These are phyloP conservation scores for Paecilomyces sp. DNA, from an alignment of 2,329 filamentous ascomycete species.

Conservation along the genomic window DNA sequence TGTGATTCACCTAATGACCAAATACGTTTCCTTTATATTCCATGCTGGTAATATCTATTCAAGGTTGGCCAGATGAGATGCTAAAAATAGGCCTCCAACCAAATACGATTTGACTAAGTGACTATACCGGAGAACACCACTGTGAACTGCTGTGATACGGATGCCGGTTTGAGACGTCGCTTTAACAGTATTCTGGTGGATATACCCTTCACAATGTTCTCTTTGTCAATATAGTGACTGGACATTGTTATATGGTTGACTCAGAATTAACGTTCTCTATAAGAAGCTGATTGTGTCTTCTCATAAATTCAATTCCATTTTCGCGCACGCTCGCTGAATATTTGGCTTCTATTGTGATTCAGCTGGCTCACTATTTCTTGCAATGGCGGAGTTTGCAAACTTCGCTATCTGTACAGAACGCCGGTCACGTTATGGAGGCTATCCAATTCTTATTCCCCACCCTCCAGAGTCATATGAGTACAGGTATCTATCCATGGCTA, in stretches of 20 bases:
- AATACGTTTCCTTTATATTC: neutral
- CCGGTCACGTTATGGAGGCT: neutral
- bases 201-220: neutral
- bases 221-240: neutral
- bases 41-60: neutral
- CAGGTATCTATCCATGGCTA: neutral
- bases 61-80: neutral
- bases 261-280: neutral
- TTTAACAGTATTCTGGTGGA: neutral
- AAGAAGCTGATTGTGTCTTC: neutral
- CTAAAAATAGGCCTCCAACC: no score
- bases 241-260: neutral
- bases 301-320: neutral
- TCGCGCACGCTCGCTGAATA: neutral
- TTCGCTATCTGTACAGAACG: neutral
- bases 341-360: neutral
- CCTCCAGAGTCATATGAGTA: neutral
- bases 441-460: neutral
- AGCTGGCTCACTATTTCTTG: neutral
- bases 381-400: neutral
- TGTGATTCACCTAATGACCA: neutral
- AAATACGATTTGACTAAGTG: no score
- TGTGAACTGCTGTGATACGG: neutral
- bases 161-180: neutral
- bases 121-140: neutral